Evolutionary conservation across 2,329 filamentous ascomycete species (phyloP).

Genomic region (Epichloe sp.): DNA sequence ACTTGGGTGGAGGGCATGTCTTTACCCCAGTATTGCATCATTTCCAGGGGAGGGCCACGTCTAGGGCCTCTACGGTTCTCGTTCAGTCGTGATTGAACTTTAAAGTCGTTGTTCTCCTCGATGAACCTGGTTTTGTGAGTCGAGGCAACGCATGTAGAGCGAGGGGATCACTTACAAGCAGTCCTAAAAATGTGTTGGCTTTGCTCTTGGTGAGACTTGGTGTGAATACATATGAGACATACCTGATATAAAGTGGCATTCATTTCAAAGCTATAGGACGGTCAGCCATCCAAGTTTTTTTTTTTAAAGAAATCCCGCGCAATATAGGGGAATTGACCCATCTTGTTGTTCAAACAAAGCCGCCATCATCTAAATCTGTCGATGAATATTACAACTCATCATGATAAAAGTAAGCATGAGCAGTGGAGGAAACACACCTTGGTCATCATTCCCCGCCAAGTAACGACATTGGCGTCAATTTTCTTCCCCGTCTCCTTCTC

Average conservation of each 20-base stretch:
- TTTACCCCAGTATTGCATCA: conserved; percentile 87
- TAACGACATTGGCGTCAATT: conserved; percentile 68
- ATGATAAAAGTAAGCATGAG: background rate
- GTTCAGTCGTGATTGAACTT: conserved; percentile 45
- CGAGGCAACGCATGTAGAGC: too few relatives aligned
- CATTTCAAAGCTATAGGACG: conserved; percentile 58
- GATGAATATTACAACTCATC: background rate
- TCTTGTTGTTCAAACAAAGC: conserved; percentile 71
- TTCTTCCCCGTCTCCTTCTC: conserved; percentile 56
- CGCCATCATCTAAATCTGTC: conserved; percentile 57
- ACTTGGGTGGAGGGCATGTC: background rate
- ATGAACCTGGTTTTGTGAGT: conserved; percentile 52
- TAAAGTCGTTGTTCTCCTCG: conserved; percentile 75
- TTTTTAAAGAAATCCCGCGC: too few relatives aligned
- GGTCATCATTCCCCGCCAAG: conserved; percentile 98
- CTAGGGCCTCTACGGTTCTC: conserved; percentile 29
- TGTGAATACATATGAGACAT: conserved; percentile 41
- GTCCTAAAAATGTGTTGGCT: conserved; percentile 23
- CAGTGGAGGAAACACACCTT: conserved; percentile 45
- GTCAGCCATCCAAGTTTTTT: background rate
- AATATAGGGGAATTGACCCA: conserved; percentile 34
- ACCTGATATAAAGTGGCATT: conserved; percentile 87
- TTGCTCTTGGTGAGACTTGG: conserved; percentile 2
- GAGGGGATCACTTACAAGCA: conserved; percentile 34
- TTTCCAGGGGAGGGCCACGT: conserved; percentile 49